Base-by-base conservation (phyloP, 2,329 filamentous ascomycete genomes). In the Nannizziopsis barbatae region DNA sequence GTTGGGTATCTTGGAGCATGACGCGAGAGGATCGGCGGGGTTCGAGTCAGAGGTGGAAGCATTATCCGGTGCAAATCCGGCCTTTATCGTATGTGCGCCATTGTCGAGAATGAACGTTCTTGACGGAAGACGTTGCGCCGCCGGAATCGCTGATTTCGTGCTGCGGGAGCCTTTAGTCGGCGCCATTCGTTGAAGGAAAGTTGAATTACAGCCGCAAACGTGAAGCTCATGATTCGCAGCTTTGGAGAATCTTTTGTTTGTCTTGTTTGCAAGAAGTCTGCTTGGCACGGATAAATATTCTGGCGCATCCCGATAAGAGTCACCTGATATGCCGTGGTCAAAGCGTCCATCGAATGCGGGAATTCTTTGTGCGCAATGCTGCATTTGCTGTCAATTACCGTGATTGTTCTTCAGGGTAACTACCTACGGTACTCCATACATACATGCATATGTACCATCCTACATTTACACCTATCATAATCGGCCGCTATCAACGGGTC, bases 51-150 rank as follows among this genome's bases (percentile, higher is more conserved):
- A 9, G 56, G 54, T 52, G 11, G 45, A 49, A 10, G 58, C 56
- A 32, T 70, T 65, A 1, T 61, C 56, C 7, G 81, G 64, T 17
- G 70, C 79, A 58, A 90, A 83, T 46, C 92, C 92, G 12, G 89
- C 88, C 70, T 98, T 98, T 65, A 98, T 77, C 5, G 82, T 89
- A 67, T 86, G 83, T 38, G 83, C 89, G 63, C 92, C 92, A 71
- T 96, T 95, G 71, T 98, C 92, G 60, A 98, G 74, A 40, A 98
- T 76, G 47, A 98, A 80, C 0, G 89, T 95, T 50, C 72, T 77
- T 1, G 73, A 62, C 0, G 82, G 81, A 6, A 77, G 69, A 18
- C 72, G 62, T 3, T 76, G 62, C 8, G 57, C 69, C 40, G 71
- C 69, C 5, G 72, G 63, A 12, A 71, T 63, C 46, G 78, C 78